Base-by-base conservation (phyloP, 805 yeast genomes). In the Teunomyces gatunensis region DNA sequence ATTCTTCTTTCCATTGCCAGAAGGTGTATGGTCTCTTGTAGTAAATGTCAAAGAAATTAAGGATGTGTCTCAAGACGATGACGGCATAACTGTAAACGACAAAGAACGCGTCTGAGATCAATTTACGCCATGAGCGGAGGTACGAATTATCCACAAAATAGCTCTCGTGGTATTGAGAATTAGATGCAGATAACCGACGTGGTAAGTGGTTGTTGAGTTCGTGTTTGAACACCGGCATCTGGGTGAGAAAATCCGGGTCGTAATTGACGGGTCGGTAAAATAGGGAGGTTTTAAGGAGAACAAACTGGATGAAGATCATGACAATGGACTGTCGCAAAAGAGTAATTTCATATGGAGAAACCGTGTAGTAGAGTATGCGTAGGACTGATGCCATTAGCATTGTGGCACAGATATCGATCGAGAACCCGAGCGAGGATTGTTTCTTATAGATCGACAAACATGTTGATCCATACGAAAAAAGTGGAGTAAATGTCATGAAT, bases 391-490 rank as follows among this genome's bases (percentile, higher is more conserved):
- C 84, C 53, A 89, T 74, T 51, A 90, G 63, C 96, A 91, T 89
- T 5, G 96, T 88, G 5, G 89, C 91, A 67, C 97, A 91, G 9
- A 91, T 87, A 65, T 91, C 97, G n/a, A 89, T 73, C 4, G 96
- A 86, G 60, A 90, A 89, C 18, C 97, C 97, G 18, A 79, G 73
- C 1, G 92, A 79, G 0, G 90, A 77, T 60, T 83, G 71, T 29
- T 79, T 77, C 41, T 75, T 71, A 56, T 81, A 77, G 11, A 90
- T 89, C 52, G 86, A 75, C 41, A 80, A 71, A 30, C 90, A 79
- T 0, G 96, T 89, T 12, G 94, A 80, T 2, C 96, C 96, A 60
- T 91, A 90, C 5, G 96, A 87, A 51, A 91, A 77, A 39, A 90
- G 64, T 2, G 97, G 97, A 0, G 97, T 86, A 59, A 87, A 79